A percentile compares a stretch with the other conserved stretches of the same genome.
phyloP scores from a whole-genome alignment of 148 eudicot genomes.

The Vaccinium vitisidaea region DNA sequence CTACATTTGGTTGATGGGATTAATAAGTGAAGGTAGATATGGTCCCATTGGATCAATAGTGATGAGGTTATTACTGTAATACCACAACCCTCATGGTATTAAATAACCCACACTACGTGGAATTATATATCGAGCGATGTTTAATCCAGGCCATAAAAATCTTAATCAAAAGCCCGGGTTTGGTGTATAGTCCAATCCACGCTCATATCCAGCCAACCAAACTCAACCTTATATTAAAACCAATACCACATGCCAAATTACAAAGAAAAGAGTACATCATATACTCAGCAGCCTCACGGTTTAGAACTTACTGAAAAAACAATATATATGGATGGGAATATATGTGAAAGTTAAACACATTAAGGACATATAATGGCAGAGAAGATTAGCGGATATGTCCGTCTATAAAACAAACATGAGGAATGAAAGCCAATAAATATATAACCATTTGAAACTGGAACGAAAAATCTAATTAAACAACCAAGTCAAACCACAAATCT shows the following conservation, averaged over 20 bases:
- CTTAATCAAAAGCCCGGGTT: not conserved
- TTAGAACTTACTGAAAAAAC: not conserved
- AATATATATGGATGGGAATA: not conserved
- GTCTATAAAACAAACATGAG: not conserved
- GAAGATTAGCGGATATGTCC: not conserved
- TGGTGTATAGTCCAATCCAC: not conserved
- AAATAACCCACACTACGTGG: not conserved
- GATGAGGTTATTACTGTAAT: not conserved
- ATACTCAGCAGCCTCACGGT: not conserved
- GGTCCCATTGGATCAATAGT: not conserved
- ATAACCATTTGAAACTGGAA: not conserved
- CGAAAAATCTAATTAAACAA: not conserved
- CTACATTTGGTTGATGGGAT: not conserved
- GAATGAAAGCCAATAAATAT: not conserved
- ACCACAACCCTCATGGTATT: not conserved
- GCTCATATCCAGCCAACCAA: not conserved
- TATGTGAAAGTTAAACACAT: not conserved
- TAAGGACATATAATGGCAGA: not conserved
- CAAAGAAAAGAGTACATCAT: not conserved
- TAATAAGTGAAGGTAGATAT: not conserved
- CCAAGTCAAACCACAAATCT: not conserved
- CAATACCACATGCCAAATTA: conserved; percentile 1
- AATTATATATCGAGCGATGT: not conserved
- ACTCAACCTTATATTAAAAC: not conserved
- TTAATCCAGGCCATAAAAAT: not conserved